These are phyloP conservation scores for Alternaria arbusti DNA, from an alignment of 2,329 filamentous ascomycete species.

Conservation along the genomic window DNA sequence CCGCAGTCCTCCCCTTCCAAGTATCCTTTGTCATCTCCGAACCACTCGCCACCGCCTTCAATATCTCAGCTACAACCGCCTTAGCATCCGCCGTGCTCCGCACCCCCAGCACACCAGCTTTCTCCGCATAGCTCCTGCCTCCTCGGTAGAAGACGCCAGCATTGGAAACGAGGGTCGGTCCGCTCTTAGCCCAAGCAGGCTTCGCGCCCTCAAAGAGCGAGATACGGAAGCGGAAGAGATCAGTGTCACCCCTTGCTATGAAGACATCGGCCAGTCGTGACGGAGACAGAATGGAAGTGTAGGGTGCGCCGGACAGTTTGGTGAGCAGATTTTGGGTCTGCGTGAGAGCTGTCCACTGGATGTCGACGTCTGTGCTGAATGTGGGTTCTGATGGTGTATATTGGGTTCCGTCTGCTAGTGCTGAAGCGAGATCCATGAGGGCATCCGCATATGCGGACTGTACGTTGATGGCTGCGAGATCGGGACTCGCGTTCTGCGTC, in stretches of 20 bases:
- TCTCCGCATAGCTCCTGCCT: slow-evolving; percentile 41
- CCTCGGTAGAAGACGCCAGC: slow-evolving; percentile 50
- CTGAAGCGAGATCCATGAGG: slow-evolving; percentile 61
- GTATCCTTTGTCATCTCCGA: slow-evolving; percentile 46
- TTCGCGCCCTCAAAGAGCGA: slow-evolving; percentile 29
- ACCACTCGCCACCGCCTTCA: slow-evolving; percentile 49
- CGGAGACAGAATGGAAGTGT: slow-evolving; percentile 24
- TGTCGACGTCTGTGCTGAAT: slow-evolving; percentile 22
- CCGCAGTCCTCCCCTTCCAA: slow-evolving; percentile 49
- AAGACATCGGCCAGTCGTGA: slow-evolving; percentile 41
- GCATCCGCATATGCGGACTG: slow-evolving; percentile 64
- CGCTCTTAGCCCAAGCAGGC: slow-evolving; percentile 41
- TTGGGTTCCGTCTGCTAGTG: slow-evolving; percentile 43
- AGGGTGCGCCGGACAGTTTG: slow-evolving; percentile 23
- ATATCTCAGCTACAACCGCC: slow-evolving; percentile 56
- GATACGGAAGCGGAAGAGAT: slow-evolving; percentile 45
- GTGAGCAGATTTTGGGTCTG: slow-evolving; percentile 40
- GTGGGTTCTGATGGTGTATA: slow-evolving; percentile 21
- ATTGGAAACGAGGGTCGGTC: slow-evolving; percentile 42
- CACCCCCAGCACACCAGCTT: slow-evolving; percentile 44
- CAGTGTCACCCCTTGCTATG: slow-evolving; percentile 41
- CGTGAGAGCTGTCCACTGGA: slow-evolving; percentile 44
- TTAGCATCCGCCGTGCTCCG: slow-evolving; percentile 55
- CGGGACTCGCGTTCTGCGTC: slow-evolving; percentile 56
- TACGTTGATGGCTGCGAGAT: slow-evolving; percentile 58